Percentiles rank a stretch among this genome's conserved stretches.
Evolutionary conservation across 2,329 filamentous ascomycete genomes (phyloP).

Genomic region (Alternaria hordeiaustralica): DNA sequence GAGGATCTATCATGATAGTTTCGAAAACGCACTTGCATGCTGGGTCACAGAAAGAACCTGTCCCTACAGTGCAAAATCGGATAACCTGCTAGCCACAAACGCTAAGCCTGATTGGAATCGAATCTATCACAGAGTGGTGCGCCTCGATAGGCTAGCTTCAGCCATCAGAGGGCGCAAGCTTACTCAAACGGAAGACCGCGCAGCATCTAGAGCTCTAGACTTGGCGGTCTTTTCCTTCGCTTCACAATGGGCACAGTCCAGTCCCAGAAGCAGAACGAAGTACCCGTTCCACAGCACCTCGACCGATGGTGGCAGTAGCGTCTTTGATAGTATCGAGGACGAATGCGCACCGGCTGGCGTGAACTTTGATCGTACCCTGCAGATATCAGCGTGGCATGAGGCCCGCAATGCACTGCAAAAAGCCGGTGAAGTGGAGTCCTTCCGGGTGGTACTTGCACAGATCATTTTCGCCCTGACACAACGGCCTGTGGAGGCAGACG

Average conservation of each 20-base stretch:
- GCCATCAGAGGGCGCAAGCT: conserved; percentile 51
- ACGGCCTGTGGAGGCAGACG: conserved; percentile 41
- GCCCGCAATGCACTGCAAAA: conserved; percentile 49
- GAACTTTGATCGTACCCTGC: conserved; percentile 48
- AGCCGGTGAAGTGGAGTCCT: conserved; percentile 52
- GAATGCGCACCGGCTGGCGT: neutral
- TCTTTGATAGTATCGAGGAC: conserved; percentile 13
- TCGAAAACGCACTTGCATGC: conserved; percentile 61
- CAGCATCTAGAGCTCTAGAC: conserved; percentile 56
- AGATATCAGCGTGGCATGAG: conserved; percentile 52
- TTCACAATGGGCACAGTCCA: conserved; percentile 56
- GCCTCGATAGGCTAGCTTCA: conserved; percentile 56
- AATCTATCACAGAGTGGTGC: conserved; percentile 58
- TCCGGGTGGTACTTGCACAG: conserved; percentile 54
- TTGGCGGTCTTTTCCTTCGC: conserved; percentile 61
- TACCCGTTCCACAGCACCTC: conserved; percentile 36
- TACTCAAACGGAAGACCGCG: conserved; percentile 52
- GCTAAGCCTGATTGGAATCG: conserved; percentile 57
- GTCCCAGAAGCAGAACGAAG: conserved; percentile 31
- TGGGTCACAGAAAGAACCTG: conserved; percentile 63
- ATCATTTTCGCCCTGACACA: conserved; percentile 57
- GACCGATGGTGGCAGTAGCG: conserved; percentile 9
- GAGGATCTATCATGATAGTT: conserved; percentile 61
- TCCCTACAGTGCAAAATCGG: conserved; percentile 52
- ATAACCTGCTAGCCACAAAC: conserved; percentile 37